Base-by-base conservation (phyloP, 2,329 filamentous ascomycete species). In the Lecanicillium sp. region DNA sequence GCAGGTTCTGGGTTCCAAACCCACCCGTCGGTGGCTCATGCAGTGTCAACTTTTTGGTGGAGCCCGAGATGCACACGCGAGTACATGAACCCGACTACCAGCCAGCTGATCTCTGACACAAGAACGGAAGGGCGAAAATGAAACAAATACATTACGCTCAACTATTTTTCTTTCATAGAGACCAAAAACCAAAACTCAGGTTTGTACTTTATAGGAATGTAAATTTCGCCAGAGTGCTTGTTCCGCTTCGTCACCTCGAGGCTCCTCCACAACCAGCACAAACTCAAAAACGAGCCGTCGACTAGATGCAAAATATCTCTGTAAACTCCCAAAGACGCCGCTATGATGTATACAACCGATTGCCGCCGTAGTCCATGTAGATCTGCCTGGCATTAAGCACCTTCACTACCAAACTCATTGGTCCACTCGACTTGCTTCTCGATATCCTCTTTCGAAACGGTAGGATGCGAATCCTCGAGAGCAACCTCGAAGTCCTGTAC, bases 401-500 rank as follows among this genome's bases (percentile, higher is more conserved):
- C 91, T 65, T 96, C 91, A 63, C 89, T 95, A 49, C 91, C 91
- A 69, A 97, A 97, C 69, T 97, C 90, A 60, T 85, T 79, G 9
- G 93, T 98, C 93, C 93, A 98, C 37, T 96, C 90, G 39, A 86
- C 77, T 65, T 91, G 96, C 60, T 81, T 78, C 56, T 81, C 77
- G 38, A 98, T 76, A 63, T 98, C 94, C 43, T 90, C 89, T 43
- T 79, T 76, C 44, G 89, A 93, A 45, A 98, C 93, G 0, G 93
- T 97, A 19, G 93, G 93, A 61, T 93, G 75, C 43, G 88, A 88
- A 39, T 84, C 82, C 62, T 89, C 90, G 60, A 98, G 86, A 1
- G 93, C 91, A 65, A 91, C 89, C 63, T 94, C 77, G 62, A 98
- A 97, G 66, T 98, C 93, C 65, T 94, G 94, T 49, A 95, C 77